Base-by-base conservation (phyloP, 352 stramenopile species). In the Globisporangium okanoganense region DNA sequence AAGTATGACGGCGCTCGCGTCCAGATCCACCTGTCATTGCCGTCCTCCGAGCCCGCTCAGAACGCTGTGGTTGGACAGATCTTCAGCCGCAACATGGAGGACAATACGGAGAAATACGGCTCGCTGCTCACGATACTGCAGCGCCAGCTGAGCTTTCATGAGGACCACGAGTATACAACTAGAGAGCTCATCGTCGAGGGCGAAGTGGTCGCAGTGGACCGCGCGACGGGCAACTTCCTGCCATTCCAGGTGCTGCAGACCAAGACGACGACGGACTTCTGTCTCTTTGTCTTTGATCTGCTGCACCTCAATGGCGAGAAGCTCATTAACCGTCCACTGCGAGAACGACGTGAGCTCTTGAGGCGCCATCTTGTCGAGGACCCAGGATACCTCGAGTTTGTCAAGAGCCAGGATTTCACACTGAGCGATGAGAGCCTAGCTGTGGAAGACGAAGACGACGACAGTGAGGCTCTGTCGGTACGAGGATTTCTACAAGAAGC, bases 31-130 rank as follows among this genome's bases (percentile, higher is more conserved):
- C 58, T 88, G 40, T 63, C 67, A 12, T 12, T 73, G n/a, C 25
- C 38, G 25, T 38, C 48, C 7, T n/a, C 33, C 25, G 22, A 22
- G n/a, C n/a, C n/a, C n/a, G n/a, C n/a, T 16, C 18, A 36, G 10
- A 27, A 9, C 3, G 25, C 22, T 4, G 16, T 29, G 3, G 54
- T 74, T 14, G 36, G 71, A n/a, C 75, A 75, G 35, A 79, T 94
- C 35, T 94, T 94, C 65, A 94, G 85, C 59, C 81, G 85, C 29
- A 94, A 92, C 61, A 88, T 92, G 77, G 85, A 94, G 48, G 75
- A 90, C 55, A 79, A 86, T 35, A 92, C 85, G 2, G 72, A 78
- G 0, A 77, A 87, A 50, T 92, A 87, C 58, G 75, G 70, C 7
- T 80, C 78, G 18, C 61, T 90, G 25, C 56, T 92, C 31, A 53